Base-by-base conservation (phyloP, 139 green algal genomes). In the Chlorella sp. region DNA sequence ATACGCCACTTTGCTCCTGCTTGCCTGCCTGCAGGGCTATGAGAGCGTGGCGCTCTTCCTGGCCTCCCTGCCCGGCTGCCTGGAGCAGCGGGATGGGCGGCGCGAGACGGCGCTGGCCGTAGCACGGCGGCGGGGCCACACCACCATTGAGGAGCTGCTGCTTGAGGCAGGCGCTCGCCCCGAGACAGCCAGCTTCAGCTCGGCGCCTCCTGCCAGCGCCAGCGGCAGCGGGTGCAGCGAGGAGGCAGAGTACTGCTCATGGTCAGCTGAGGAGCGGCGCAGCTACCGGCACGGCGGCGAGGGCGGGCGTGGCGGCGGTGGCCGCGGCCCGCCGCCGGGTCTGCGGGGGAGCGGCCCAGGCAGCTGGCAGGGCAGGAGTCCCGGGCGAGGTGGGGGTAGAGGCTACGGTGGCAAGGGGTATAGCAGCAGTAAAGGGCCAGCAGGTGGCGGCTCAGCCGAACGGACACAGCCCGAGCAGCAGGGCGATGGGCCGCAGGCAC, bases 11-110 rank as follows among this genome's bases (percentile, higher is more conserved):
- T 11, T n/a, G 13, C 12, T 39, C 41, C 21, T 5, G 3, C 69
- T 23, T 34, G 5, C 25, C 38, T 32, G 5, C 9, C 44, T 78
- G 68, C 80, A 80, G 21, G 38, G 56, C 3, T 55, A 92, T 44
- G 65, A 72, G 56, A 72, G 28, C 38, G 78, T 85, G 60, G 62
- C 73, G 60, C 51, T 79, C n/a, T 74, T 87, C 51, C 51, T 87
- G 34, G 60, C 65, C 41, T 84, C 51, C 55, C 25, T 89, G 71
- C 82, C 79, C 20, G 72, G 81, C 67, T 74, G 82, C 3, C 32
- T 90, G 28, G 80, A 87, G 44, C 86, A 90, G 69, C 74, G 83
- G 0, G 83, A 86, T 57, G 74, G 72, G 51, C 80, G 73, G 56
- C 74, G 84, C 4, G 79, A 88, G 36, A 88, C 75, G 2, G 44